Base-by-base conservation (phyloP, 306 rosid genomes). In the Rosa rugosa region DNA sequence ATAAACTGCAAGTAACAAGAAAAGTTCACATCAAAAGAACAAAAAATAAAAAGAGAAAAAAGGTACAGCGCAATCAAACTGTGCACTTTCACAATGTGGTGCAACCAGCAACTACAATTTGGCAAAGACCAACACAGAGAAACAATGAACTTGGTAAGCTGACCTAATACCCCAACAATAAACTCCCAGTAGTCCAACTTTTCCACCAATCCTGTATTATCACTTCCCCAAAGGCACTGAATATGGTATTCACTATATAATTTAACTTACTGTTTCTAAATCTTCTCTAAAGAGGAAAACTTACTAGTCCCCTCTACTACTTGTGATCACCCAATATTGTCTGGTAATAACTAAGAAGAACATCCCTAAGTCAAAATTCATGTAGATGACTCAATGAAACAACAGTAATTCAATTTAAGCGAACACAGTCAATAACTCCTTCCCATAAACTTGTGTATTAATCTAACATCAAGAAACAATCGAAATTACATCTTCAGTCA, bases 1-100 rank as follows among this genome's bases (percentile, higher is more conserved):
- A 89, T 83, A 87, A 42, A 84, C 93, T 89, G 91, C 83, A 87
- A 85, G 76, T 47, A 62, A 68, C 77, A 70, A 46, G 23, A 79
- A 47, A 71, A 23, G 76, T 82, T 60, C 64, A 66, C 6, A 31
- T 23, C 20, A 53, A 2, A 31, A 44, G 22, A 31, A 31, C 8
- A 27, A 44, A 31, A 63, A 17, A 5, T 6, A 6, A 45, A 6
- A 54, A 11, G 1, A 12, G n/a, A 40, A 31, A 42, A 20, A 27
- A 50, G 22, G 3, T 31, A 62, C 22, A 64, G 75, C 18, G 8
- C 72, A 64, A 86, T 70, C 31, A 71, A 34, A 79, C 10, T 46
- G n/a, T 3, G 57, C 34, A 59, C 20, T n/a, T 11, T n/a, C 13
- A 54, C 25, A n/a, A 59, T 31, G 47, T 34, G 56, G 41, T 6